Evolutionary conservation across 2,329 filamentous ascomycete genomes (phyloP).

Genomic region (Phoma sp.): DNA sequence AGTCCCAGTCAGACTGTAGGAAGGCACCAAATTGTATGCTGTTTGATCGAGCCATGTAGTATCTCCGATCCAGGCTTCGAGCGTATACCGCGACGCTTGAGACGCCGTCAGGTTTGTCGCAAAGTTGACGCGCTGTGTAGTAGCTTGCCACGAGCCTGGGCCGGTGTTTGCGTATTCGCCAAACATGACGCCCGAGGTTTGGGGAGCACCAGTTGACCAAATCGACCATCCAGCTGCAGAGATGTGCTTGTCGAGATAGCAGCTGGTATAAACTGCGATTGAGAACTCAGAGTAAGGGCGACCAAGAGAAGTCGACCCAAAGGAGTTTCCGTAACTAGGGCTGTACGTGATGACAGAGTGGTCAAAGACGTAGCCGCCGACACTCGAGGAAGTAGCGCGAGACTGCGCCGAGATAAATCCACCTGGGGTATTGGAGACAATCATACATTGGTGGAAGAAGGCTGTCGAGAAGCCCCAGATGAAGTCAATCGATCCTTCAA

Average conservation of each 20-base stretch:
- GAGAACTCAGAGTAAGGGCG: constrained; percentile 51
- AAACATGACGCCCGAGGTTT: constrained; percentile 46
- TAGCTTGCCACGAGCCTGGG: constrained; percentile 40
- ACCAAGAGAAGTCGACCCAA: constrained; percentile 52
- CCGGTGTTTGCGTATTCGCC: constrained; percentile 45
- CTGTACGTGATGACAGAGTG: constrained; percentile 53
- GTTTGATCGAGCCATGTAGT: constrained; percentile 53
- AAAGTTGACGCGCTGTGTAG: constrained; percentile 41
- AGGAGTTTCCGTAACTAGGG: constrained; percentile 34
- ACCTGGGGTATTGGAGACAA: constrained; percentile 29
- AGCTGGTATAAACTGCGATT: constrained; percentile 45
- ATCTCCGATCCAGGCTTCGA: constrained; percentile 49
- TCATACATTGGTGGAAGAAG: constrained; percentile 57
- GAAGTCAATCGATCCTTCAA: constrained; percentile 62
- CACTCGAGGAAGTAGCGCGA: constrained; percentile 19
- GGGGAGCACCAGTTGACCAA: constrained; percentile 42
- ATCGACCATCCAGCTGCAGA: constrained; percentile 39
- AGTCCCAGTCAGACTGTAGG: constrained; percentile 23
- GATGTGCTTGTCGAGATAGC: constrained; percentile 46
- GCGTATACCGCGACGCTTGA: constrained; percentile 45
- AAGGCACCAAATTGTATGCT: constrained; percentile 48
- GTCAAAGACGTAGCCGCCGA: constrained; percentile 60
- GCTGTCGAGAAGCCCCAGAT: constrained; percentile 59
- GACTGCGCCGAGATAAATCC: constrained; percentile 30
- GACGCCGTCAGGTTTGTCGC: constrained; percentile 45